These are phyloP conservation scores for Aplosporella prunicola DNA, from an alignment of 2,329 filamentous ascomycete species.

Conservation along the genomic window DNA sequence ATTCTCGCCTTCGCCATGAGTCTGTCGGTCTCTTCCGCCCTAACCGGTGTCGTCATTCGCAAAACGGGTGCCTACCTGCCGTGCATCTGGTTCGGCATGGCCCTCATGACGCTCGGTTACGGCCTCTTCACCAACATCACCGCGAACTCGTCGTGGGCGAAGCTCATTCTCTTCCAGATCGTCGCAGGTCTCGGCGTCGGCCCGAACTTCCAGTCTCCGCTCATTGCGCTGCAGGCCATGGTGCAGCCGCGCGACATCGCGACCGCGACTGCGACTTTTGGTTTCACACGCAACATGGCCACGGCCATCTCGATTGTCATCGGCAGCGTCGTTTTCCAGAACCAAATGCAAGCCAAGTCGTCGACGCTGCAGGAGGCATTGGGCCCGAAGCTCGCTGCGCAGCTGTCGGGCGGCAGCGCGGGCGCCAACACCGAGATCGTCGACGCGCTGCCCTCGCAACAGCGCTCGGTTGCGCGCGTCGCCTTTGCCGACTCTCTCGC, in stretches of 20 bases:
- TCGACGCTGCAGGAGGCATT: slow-evolving; percentile 41
- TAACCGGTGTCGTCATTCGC: slow-evolving; percentile 43
- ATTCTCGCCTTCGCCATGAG: slow-evolving; percentile 61
- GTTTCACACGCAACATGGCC: slow-evolving; percentile 59
- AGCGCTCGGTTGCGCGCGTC: slow-evolving; percentile 33
- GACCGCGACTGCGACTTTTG: slow-evolving; percentile 57
- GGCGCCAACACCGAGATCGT: slow-evolving; percentile 53
- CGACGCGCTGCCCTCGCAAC: slow-evolving; percentile 38
- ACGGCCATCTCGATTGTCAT: slow-evolving; percentile 61
- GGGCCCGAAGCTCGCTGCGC: slow-evolving; percentile 39
- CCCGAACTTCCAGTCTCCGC: slow-evolving; percentile 58
- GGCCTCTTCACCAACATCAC: slow-evolving; percentile 29
- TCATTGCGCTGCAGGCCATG: slow-evolving; percentile 58
- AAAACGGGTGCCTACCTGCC: slow-evolving; percentile 38
- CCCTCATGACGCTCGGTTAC: slow-evolving; percentile 29
- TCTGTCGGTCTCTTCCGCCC: slow-evolving; percentile 53
- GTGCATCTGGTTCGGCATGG: slow-evolving; percentile 27
- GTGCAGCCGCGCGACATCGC: slow-evolving; percentile 55
- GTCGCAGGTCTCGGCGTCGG: slow-evolving; percentile 42
- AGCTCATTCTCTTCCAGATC: slow-evolving; percentile 32
- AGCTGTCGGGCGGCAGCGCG: slow-evolving; percentile 51
- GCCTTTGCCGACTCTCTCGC: slow-evolving; percentile 36
- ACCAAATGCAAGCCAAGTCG: slow-evolving; percentile 54
- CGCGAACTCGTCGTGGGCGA: slow-evolving; percentile 25
- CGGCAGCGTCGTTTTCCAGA: slow-evolving; percentile 72